Evolutionary conservation across 192 early-diverging fungal genomes (phyloP).

Genomic region (Spinellus fusiger): DNA sequence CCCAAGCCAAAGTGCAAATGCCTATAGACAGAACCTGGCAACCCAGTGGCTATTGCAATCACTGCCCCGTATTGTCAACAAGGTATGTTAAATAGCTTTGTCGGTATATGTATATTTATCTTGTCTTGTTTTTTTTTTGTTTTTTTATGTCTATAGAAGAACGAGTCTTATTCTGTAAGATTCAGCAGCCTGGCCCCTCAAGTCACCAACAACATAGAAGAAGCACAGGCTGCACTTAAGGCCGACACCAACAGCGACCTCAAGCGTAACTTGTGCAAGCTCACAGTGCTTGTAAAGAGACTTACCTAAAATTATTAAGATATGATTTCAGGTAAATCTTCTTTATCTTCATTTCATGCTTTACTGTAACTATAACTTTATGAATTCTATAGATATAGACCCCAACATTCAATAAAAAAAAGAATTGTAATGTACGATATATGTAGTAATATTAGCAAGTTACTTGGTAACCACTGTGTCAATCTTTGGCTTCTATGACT

Average conservation of each 20-base stretch:
- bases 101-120: neutral
- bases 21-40: conserved; percentile 60
- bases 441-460: no score
- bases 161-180: neutral
- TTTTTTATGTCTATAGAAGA: no score
- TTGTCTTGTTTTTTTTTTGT: neutral
- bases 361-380: no score
- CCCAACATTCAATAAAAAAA: no score
- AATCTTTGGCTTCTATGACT: no score
- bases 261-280: neutral
- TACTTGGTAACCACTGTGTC: no score
- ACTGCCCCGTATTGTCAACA: conserved; percentile 35
- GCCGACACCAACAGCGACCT: neutral
- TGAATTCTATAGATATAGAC: no score
- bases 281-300: no score
- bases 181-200: neutral
- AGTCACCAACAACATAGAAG: neutral
- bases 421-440: no score
- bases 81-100: neutral
- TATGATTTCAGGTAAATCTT: no score
- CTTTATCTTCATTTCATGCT: no score
- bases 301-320: no score
- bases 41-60: conserved; percentile 38
- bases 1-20: conserved; percentile 49
- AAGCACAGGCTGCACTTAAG: neutral